Percentiles rank a stretch among this genome's conserved stretches.
Evolutionary conservation across 164 flowering plant genomes (phyloP).

Genomic region (Vitis riparia): DNA sequence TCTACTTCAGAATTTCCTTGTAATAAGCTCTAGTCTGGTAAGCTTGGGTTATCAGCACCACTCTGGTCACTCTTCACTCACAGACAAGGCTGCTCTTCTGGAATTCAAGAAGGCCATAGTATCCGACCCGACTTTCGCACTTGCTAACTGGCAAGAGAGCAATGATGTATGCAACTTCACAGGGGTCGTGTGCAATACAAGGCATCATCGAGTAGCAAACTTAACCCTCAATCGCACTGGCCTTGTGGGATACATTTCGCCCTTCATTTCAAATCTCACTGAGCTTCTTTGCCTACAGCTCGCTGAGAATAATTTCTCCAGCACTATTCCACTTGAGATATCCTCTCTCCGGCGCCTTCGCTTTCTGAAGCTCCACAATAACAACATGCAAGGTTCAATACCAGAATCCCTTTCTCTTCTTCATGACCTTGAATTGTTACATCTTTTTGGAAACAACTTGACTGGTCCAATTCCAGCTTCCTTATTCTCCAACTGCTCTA

Average conservation of each 20-base stretch:
- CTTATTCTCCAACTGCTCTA: conserved; percentile 49
- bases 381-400: conserved; percentile 34
- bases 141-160: conserved; percentile 39
- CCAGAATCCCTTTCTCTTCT: conserved; percentile 31
- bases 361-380: conserved; percentile 24
- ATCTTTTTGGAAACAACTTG: conserved; percentile 20
- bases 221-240: conserved; percentile 17
- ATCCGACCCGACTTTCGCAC: conserved; percentile 30
- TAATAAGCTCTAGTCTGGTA: not conserved
- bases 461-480: conserved; percentile 29
- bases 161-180: conserved; percentile 40
- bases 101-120: conserved; percentile 31
- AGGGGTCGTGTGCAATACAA: conserved; percentile 30
- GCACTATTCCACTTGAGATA: conserved; percentile 36
- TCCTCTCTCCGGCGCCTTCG: conserved; percentile 29
- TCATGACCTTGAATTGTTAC: conserved; percentile 14
- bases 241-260: conserved; percentile 33
- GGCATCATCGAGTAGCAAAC: conserved; percentile 28
- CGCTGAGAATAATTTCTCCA: conserved; percentile 27
- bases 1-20: conserved; percentile 24
- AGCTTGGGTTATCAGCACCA: conserved; percentile 10
- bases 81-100: conserved; percentile 50
- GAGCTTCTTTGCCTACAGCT: conserved; percentile 30
- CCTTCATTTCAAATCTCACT: conserved; percentile 41
- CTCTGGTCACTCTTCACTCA: conserved; percentile 22